Conservation (phyloP, 768 basidiomycete species). For the Lentinus brumalis region DNA sequence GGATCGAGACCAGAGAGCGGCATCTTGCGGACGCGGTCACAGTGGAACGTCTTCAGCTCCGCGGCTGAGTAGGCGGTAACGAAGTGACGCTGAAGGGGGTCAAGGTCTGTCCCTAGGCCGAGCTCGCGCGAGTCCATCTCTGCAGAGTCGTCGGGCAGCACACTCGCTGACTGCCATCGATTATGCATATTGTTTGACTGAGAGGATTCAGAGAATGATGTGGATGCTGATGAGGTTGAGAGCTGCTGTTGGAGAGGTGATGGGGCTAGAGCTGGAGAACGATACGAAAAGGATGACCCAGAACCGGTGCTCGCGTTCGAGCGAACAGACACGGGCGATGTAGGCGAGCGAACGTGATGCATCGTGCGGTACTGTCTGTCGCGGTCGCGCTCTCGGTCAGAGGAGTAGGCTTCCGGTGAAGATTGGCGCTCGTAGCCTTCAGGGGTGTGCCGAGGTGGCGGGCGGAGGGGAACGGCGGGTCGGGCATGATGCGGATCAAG, state of each 20-base stretch:
- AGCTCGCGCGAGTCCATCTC: conserved; percentile 44
- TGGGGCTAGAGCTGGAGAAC: conserved; percentile 55
- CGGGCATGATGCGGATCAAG: conserved; percentile 82
- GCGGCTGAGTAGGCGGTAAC: conserved; percentile 68
- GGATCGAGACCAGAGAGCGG: conserved; percentile 88
- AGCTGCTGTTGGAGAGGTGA: conserved; percentile 68
- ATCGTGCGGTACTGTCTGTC: conserved; percentile 22
- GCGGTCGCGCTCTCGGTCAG: conserved; percentile 25
- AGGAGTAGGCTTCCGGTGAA: conserved; percentile 26
- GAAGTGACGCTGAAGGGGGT: conserved; percentile 62
- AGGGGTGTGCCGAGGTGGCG: conserved; percentile 36
- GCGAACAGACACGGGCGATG: conserved; percentile 28
- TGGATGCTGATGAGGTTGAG: conserved; percentile 44
- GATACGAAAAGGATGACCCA: conserved; percentile 49
- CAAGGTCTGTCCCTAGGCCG: conserved; percentile 36
- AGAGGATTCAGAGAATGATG: conserved; percentile 34
- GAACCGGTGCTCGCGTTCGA: conserved; percentile 28
- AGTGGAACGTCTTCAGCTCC: conserved; percentile 91
- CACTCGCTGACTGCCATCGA: conserved; percentile 34
- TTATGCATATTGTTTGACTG: conserved; percentile 27
- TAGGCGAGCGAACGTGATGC: conserved; percentile 29
- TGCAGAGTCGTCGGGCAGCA: conserved; percentile 24
- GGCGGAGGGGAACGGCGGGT: conserved; percentile 71
- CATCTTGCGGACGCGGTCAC: conserved; percentile 97
- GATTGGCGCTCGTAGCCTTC: conserved; percentile 22